These are phyloP conservation scores for Penicillium sp. DNA, from an alignment of 2,329 filamentous ascomycete genomes.

Conservation along the genomic window DNA sequence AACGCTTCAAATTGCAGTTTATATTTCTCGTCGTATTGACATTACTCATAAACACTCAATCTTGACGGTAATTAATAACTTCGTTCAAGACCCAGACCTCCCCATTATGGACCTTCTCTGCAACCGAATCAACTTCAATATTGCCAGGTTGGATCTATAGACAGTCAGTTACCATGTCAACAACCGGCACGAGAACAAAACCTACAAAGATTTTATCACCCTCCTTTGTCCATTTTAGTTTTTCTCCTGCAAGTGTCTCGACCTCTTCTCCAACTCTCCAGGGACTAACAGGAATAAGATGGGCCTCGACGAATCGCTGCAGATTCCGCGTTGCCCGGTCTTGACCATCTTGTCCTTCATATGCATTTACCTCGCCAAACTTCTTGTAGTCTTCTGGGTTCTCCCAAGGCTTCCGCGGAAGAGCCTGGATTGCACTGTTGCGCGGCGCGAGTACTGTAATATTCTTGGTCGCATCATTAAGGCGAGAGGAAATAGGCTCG, in stretches of 20 bases:
- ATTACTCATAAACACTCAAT: slow-evolving; percentile 12
- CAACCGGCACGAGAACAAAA: slow-evolving; percentile 15
- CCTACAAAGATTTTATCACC: slow-evolving; percentile 64
- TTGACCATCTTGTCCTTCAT: slow-evolving; percentile 71
- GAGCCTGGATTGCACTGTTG: slow-evolving; percentile 73
- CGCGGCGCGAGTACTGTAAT: slow-evolving; percentile 84
- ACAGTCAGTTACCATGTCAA: background rate
- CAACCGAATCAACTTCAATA: slow-evolving; percentile 73
- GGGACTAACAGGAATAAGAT: slow-evolving; percentile 72
- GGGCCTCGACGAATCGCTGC: slow-evolving; percentile 77
- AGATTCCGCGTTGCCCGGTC: slow-evolving; percentile 76
- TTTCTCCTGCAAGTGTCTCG: slow-evolving; percentile 65
- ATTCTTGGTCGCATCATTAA: slow-evolving; percentile 66
- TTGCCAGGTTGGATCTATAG: slow-evolving; percentile 64
- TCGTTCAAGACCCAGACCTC: slow-evolving; percentile 77
- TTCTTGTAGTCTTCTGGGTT: slow-evolving; percentile 68
- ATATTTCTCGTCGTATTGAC: slow-evolving; percentile 8
- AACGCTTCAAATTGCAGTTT: background rate
- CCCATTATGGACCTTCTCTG: slow-evolving; percentile 77
- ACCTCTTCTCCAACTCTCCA: slow-evolving; percentile 70
- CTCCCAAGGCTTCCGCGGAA: slow-evolving; percentile 75
- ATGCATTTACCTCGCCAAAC: slow-evolving; percentile 65
- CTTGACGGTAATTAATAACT: slow-evolving; percentile 54
- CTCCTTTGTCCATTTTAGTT: slow-evolving; percentile 79
- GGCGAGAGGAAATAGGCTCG: slow-evolving; percentile 63